Evolutionary conservation across 805 yeast species (phyloP).

Genomic region (Blastobotrys robertii): DNA sequence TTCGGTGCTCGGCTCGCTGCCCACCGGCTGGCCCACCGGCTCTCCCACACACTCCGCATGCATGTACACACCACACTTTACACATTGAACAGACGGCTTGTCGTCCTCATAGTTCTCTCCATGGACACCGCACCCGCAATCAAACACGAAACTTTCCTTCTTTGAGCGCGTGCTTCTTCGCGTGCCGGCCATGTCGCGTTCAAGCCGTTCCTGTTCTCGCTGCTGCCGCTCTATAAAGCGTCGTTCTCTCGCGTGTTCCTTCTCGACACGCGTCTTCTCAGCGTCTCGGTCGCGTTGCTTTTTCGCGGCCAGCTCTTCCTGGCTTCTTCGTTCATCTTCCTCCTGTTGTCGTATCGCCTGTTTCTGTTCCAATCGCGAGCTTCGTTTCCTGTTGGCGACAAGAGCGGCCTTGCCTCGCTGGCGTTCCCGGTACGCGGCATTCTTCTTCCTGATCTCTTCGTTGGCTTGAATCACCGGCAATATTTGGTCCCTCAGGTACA

Average conservation of each 20-base stretch:
- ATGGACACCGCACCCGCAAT: slow-evolving; percentile 31
- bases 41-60: slow-evolving; percentile 27
- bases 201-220: slow-evolving; percentile 10
- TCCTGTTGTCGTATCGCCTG: slow-evolving; percentile 15
- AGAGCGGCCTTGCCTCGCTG: slow-evolving; percentile 19
- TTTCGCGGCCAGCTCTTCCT: slow-evolving; percentile 6
- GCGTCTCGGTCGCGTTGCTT: slow-evolving; percentile 8
- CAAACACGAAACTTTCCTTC: slow-evolving; percentile 28
- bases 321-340: slow-evolving; percentile 14
- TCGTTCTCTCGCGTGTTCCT: slow-evolving; percentile 4
- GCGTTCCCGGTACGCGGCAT: slow-evolving; percentile 20
- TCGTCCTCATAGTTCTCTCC: slow-evolving; percentile 34
- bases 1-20: too few species aligned
- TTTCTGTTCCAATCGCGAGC: slow-evolving; percentile 25
- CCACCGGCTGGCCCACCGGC: too few species aligned
- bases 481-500: slow-evolving; percentile 16
- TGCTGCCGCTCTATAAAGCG: slow-evolving; percentile 6
- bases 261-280: slow-evolving; percentile 2
- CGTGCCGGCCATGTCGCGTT: slow-evolving; percentile 7
- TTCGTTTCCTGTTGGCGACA: slow-evolving; percentile 26
- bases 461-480: slow-evolving; percentile 24
- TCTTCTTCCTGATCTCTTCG: slow-evolving; percentile 17
- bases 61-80: slow-evolving; percentile 33
- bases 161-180: slow-evolving; percentile 5
- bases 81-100: slow-evolving; percentile 28